Evolutionary conservation across 345 rosid genomes (phyloP).

Genomic region (Acer saccharum): DNA sequence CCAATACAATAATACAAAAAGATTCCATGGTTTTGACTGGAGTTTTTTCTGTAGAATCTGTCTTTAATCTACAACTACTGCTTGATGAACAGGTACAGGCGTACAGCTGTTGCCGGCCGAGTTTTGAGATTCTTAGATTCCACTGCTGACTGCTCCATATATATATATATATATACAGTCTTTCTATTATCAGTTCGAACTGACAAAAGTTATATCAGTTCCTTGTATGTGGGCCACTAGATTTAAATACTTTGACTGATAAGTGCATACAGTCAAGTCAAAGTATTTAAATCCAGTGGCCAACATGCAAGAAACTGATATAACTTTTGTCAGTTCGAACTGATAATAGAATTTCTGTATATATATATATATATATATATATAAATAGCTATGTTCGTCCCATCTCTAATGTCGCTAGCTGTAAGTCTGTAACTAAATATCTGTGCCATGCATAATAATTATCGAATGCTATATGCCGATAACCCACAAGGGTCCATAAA

Average conservation of each 20-base stretch:
- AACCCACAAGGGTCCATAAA: not conserved
- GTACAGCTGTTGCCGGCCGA: not conserved
- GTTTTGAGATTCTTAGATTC: conserved; percentile 18
- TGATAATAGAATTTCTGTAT: too few species aligned
- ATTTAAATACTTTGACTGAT: too few species aligned
- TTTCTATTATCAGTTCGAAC: too few species aligned
- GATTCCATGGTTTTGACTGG: not conserved
- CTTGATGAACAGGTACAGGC: not conserved
- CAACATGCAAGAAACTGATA: too few species aligned
- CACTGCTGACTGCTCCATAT: not conserved
- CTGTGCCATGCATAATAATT: not conserved
- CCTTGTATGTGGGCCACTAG: too few species aligned
- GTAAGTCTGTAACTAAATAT: not conserved
- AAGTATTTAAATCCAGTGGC: too few species aligned
- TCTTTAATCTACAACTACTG: not conserved
- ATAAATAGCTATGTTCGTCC: not conserved
- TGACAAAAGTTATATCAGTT: too few species aligned
- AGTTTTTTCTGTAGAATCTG: not conserved
- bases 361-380: too few species aligned
- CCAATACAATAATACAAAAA: not conserved
- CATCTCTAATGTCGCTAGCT: not conserved
- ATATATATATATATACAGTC: too few species aligned
- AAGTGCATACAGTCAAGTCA: too few species aligned
- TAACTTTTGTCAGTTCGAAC: too few species aligned
- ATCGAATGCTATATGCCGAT: not conserved